Evolutionary conservation across 306 rosid genomes (phyloP).

Genomic region (Echinosophora koreensis): DNA sequence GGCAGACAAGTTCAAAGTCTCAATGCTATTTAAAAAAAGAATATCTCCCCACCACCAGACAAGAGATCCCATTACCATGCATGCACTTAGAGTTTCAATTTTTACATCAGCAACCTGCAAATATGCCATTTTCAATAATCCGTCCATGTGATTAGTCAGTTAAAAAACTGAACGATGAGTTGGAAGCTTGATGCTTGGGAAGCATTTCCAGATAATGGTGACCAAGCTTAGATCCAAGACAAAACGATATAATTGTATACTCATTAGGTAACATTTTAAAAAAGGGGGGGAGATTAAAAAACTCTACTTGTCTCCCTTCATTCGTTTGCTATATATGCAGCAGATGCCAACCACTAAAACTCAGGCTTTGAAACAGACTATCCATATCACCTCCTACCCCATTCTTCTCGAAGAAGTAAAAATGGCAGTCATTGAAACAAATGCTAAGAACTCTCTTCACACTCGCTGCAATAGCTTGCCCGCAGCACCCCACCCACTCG

Average conservation of each 20-base stretch:
- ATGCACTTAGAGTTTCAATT: not conserved
- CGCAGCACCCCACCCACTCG: conserved; percentile 43
- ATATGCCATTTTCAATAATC: conserved; percentile 4
- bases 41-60: conserved; percentile 10
- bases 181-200: conserved; percentile 12
- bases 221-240: not conserved
- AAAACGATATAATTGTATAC: conserved; percentile 1
- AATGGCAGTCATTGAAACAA: conserved; percentile 47
- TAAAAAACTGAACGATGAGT: conserved; percentile 21
- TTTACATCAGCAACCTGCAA: conserved; percentile 26
- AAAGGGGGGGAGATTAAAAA: not conserved
- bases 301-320: conserved; percentile 8
- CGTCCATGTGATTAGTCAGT: conserved; percentile 31
- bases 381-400: not conserved
- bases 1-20: conserved; percentile 22
- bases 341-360: not conserved
- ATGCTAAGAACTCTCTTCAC: conserved; percentile 42
- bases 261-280: conserved; percentile 10
- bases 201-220: conserved; percentile 17
- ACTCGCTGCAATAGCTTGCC: conserved; percentile 50
- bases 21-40: conserved; percentile 21
- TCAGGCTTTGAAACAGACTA: conserved; percentile 6
- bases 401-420: conserved; percentile 16
- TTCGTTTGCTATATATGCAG: conserved; percentile 32
- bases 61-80: conserved; percentile 15